Base-by-base conservation (phyloP, 2,329 filamentous ascomycete species). In the Cryoendolithus antarcticus region DNA sequence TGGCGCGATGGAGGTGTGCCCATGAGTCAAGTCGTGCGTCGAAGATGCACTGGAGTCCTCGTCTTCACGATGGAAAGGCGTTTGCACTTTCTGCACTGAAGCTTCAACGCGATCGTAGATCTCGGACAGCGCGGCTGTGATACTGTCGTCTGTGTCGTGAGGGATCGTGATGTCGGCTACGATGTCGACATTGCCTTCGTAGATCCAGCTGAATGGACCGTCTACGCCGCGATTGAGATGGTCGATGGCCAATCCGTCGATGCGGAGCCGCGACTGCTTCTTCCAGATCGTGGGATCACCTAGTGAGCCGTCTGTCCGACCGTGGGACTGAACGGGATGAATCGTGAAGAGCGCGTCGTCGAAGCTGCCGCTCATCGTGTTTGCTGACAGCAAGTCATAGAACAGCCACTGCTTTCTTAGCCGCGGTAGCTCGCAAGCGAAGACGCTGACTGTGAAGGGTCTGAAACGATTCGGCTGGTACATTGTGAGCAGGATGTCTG, bases 271-370 rank as follows among this genome's bases (percentile, higher is more conserved):
- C 55, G 81, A 94, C 49, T 94, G 88, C 61, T 95, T 96, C 63
- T 96, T 95, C 89, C 89, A 98, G 0, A 78, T 78, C 42, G 75
- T 76, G 3, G 74, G 65, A 39, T 82, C 79, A 21, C 74, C 77
- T 35, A 79, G 70, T 43, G 78, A 74, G 1, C 69, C 67, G 27
- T 75, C 66, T 1, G 80, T 77, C 39, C 82, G 77, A 31, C 84
- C 80, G 55, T 95, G 88, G 4, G 84, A 80, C 61, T 96, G 91
- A 11, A 86, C 77, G 4, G 89, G 91, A 59, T 98, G 91, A 34
- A 98, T 94, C 0, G 88, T 96, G 60, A 98, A 98, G 2, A 98
- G 71, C 0, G 91, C 96, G 40, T 91, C 86, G 55, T 98, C 91
- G 51, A 84, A 94, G 1, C 86, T 91, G 2, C 91, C 91, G 9